Base-by-base conservation (phyloP, 116 monocot genomes). In the Dioscorea cayenensis region DNA sequence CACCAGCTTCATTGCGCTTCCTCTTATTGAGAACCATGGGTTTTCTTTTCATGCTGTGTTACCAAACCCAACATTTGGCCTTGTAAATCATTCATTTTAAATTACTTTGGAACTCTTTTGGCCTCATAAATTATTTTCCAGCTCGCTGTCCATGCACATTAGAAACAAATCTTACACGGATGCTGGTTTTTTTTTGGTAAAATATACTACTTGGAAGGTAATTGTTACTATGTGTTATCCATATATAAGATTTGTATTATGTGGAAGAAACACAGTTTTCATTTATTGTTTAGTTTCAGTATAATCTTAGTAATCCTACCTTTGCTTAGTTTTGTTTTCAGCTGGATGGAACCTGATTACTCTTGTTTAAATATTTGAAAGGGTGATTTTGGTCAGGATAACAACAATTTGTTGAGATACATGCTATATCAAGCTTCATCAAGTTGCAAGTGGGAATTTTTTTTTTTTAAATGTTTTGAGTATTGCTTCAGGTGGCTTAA, bases 1-100 rank as follows among this genome's bases (percentile, higher is more conserved):
- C 75, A 80, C 60, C 80, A 80, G 80, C 75, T 80, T 21, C 16
- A 59, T 66, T 35, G 23, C 50, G 37, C 16, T 66, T 62, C 43
- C 37, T 48, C 28, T 66, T 13, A 0, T 13, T 52, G 16, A 16
- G 18, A 18, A 52, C 52, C 18, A 13, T 38, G 9, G 38, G 38
- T 5, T 38, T 38, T 38, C 38, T 0, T 4, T 52, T 52, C 16
- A 52, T 52, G 52, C 16, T 18, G 13, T 52, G 3, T 52, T 3
- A 52, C 4, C 13, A 25, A 25, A 3, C 18, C 52, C 10, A 52
- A 52, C 18, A 10, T 52, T 52, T 52, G 1, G 3, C 52, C 18
- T 52, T 52, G 12, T 18, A 52, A 3, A 16, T 52, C 18, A 14
- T 13, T 52, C 10, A 18, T 52, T 52, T 52, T 6, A 38, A 38